These are phyloP conservation scores for Diplogelasinospora grovesii DNA, from an alignment of 495 filamentous ascomycete genomes.

Conservation along the genomic window DNA sequence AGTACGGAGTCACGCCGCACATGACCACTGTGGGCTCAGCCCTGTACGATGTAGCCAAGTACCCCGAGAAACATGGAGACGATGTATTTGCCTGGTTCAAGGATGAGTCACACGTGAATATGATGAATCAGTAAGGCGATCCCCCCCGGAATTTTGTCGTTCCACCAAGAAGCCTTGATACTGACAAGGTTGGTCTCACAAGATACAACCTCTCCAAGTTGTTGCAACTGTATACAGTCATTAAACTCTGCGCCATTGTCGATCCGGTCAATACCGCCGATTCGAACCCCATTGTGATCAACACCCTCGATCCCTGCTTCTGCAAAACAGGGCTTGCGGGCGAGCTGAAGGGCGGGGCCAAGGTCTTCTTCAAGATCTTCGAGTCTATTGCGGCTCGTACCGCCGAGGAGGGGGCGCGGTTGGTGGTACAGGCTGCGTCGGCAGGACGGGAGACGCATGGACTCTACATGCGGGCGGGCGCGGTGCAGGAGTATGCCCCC, in stretches of 20 bases:
- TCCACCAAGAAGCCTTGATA: background rate
- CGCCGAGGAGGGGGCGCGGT: constrained; percentile 11
- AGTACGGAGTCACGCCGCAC: constrained; percentile 17
- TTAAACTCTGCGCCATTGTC: constrained; percentile 9
- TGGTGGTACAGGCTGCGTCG: constrained; percentile 11
- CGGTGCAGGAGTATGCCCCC: background rate
- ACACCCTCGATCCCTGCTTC: constrained; percentile 16
- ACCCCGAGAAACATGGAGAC: constrained; percentile 6
- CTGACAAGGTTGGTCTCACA: background rate
- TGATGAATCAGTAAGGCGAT: constrained; percentile 7
- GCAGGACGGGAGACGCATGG: constrained; percentile 15
- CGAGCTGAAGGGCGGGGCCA: background rate
- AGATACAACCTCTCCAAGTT: constrained; percentile 18
- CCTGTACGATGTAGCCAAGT: constrained; percentile 15
- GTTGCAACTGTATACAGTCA: constrained; percentile 5
- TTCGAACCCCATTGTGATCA: constrained; percentile 11
- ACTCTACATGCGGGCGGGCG: constrained; percentile 9
- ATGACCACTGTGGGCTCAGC: constrained; percentile 27
- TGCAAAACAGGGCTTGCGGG: constrained; percentile 9
- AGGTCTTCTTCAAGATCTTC: constrained; percentile 5
- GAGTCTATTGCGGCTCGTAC: constrained; percentile 8
- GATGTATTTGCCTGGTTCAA: constrained; percentile 13
- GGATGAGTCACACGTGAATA: constrained; percentile 8
- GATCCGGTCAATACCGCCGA: background rate
- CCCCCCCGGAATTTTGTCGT: background rate